Evolutionary conservation across 306 rosid species (phyloP), one percentile per base, ranked within the genome.

Genomic region (Sesbania bispinosa): DNA sequence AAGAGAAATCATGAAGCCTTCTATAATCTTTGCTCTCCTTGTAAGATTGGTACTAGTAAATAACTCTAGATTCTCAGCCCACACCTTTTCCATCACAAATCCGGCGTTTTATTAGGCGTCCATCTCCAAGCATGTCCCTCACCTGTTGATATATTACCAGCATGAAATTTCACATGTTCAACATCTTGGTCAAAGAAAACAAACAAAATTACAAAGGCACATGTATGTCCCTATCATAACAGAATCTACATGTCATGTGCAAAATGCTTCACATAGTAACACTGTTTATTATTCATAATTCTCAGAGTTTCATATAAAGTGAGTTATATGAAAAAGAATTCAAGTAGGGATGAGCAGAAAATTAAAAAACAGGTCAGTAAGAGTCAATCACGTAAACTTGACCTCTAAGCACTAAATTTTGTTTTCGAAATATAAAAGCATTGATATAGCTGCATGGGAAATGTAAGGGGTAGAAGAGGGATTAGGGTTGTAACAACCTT

Each of bases 91-190:
- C 97, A 82, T 95, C 99, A 70, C 24, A 84, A 74, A 95, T 85
- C 13, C 96, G 86, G 18, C 99, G 88, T 85, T 95, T 95, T 68
- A 95, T 86, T 41, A 86, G 89, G 74, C 97, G 90, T 13, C 99
- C 97, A 76, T 95, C 99, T 72, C 99, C 99, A 81, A 95, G 96
- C 96, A 91, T 87, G 79, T 95, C 99, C 65, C 99, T 83, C 55
- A 95, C 96, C 99, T 95, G 81, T 71, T 29, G 59, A 81, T 74
- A 57, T 35, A 76, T 67, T 73, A 59, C 62, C 71, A 69, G 65
- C 61, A 53, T 62, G 60, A 62, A 77, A 71, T 43, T 50, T 77
- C 52, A 79, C 35, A 18, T 33, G 35, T 21, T 24, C 71, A 26
- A 62, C 13, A 23, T 53, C 46, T 54, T 50, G 46, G 35, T 51